Base-by-base conservation (phyloP, 805 yeast genomes). In the Wickerhamiella vanderwaltii region DNA sequence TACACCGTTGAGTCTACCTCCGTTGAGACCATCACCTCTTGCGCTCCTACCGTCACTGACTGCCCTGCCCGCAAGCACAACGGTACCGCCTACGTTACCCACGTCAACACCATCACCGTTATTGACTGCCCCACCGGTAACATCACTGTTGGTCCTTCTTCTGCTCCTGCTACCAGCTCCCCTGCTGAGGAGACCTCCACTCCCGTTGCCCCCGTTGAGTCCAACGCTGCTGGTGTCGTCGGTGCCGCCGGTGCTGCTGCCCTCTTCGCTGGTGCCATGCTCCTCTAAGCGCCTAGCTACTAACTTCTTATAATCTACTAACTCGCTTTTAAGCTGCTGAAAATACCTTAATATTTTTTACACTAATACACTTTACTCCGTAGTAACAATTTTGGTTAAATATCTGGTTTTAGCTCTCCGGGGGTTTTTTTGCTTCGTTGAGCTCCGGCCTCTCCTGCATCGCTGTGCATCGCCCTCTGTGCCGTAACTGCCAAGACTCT, bases 21-120 rank as follows among this genome's bases (percentile, higher is more conserved):
- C 50, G 57, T 66, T 54, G 71, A 59, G 46, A 67, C 75, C 58
- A 58, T 68, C 66, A 64, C 69, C 51, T 59, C 65, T 45, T 69
- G 72, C 60, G 70, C 49, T 39, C 50, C 64, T 16, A 53, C 54
- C 40, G 71, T 68, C 56, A 68, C 73, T 49, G 53, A 63, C 65
- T 71, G 76, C 63, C 74, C 73, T 55, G 40, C 33, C 41, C 44
- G 41, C 43, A 35, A 47, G 47, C 7, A n/a, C 34, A 46, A 50
- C 46, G 43, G 52, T 26, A 51, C 52, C 45, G 44, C 52, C 36
- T 25, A 13, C 20, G 50, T 52, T 12, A 43, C 33, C 29, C 43
- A 45, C 46, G 52, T 52, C 39, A 30, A 44, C 45, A 48, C 53
- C 39, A 31, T 49, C 41, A 50, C 56, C 24, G 40, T 51, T 24